A percentile compares a stretch with the other conserved stretches of the same genome.
Conservation (phyloP, 164 flowering plant species). For the Sextonia rubra region DNA sequence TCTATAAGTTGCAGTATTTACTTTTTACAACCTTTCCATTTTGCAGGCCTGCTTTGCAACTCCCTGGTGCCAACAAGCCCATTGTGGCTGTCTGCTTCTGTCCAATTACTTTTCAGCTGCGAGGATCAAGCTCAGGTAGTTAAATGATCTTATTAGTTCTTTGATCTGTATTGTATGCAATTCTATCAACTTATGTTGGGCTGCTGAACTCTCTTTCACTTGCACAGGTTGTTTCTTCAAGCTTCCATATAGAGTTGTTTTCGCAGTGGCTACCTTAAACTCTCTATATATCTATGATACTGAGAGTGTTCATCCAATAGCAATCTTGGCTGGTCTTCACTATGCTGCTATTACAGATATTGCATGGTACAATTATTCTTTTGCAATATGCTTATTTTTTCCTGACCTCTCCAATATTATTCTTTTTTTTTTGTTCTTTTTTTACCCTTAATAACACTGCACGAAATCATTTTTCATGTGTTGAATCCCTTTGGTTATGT, state of each 20-base stretch:
- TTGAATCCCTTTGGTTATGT: not conserved
- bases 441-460: not conserved
- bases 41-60: conserved; percentile 85
- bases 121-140: conserved; percentile 65
- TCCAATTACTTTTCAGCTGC: conserved; percentile 57
- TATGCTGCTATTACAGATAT: conserved; percentile 96
- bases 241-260: conserved; percentile 84
- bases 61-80: conserved; percentile 88
- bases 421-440: not conserved
- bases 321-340: conserved; percentile 89
- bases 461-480: conserved; percentile 22
- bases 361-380: conserved; percentile 53
- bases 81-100: conserved; percentile 91
- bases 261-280: conserved; percentile 91
- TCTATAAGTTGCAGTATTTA: not conserved
- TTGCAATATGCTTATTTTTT: not conserved
- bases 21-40: conserved; percentile 7
- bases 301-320: conserved; percentile 75
- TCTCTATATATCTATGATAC: conserved; percentile 91
- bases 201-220: conserved; percentile 2
- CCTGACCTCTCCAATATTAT: not conserved
- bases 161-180: not conserved
- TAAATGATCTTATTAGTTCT: not conserved
- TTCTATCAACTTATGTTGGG: not conserved
- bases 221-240: conserved; percentile 62